Base-by-base conservation (phyloP, 306 rosid genomes). In the Corylus americana region DNA sequence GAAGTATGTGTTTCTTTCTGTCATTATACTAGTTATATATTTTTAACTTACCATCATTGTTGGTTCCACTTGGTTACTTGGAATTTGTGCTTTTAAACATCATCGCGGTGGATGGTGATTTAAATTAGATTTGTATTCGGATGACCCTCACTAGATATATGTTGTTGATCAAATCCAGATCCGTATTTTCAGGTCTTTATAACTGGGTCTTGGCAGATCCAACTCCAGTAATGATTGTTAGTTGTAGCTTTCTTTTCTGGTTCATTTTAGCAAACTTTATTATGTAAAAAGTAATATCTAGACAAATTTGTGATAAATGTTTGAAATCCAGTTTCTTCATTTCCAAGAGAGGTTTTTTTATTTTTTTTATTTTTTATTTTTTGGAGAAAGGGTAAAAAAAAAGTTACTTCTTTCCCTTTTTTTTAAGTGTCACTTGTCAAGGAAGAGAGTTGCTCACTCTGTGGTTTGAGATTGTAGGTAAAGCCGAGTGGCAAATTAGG, bases 1-100 rank as follows among this genome's bases (percentile, higher is more conserved):
- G 99, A 95, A 86, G 99, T 93, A 89, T 64, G 93, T 61, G 62
- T 58, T 49, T 18, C 45, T 35, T 55, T 13, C 8, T 7, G 17
- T 59, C 25, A 25, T 12, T 20, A 7, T 64, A 35, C 45, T 31
- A 31, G 11, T 29, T 3, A 29, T 29, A 29, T 62, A 31, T 63
- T 13, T 61, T 31, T 35, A 49, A 63, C 45, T 29, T 29, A 3
- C 5, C 12, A 62, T 29, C 14, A 58, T 58, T 58, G 64, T 22
- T 64, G n/a, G 58, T 63, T 83, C 69, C 54, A 73, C 74, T 25
- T 73, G 29, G 71, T 75, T 80, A n/a, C 58, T 58, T 57, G 37
- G 70, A 61, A 69, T 27, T 79, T 63, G 76, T 12, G 44, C 4
- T 81, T 74, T 4, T 81, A 45, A 42, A 20, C 14, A 20, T 57